Evolutionary conservation across 148 eudicot genomes (phyloP), one percentile per base, ranked within the genome.

Genomic region (Heliosperma pusillum): DNA sequence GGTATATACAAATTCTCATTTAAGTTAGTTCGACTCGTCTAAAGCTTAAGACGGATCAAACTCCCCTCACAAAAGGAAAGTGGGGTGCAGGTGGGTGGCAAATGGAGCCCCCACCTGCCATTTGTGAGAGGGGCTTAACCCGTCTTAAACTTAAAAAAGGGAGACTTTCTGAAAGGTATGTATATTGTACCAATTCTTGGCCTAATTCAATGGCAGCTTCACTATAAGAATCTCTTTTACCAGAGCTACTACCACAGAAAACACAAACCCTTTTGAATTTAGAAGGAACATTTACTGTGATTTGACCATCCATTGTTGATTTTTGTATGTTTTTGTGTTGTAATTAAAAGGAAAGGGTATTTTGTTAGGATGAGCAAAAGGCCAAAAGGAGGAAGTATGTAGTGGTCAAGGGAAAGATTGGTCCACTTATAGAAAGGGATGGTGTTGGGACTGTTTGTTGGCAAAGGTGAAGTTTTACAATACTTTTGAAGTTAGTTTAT

Each of bases 241-340:
- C 90, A 65, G 81, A 62, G 65, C 88, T 87, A 72, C 90, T 87
- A 3, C 90, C 90, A 75, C 90, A 87, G 63, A 87, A 87, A 15
- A 87, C 90, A 80, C 90, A 85, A 12, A 83, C 86, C 40, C 83
- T 85, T 68, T 83, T 87, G 66, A 87, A 87, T 76, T 83, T 85
- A 66, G 88, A 87, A 59, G 77, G 27, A 16, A 57, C 5, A 11
- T 21, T 15, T 5, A 7, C 36, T 5, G 50, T 24, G 3, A 33
- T 7, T 29, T 76, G 55, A 6, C 10, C 22, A 7, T 74, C 71
- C 76, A 76, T 80, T 6, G 22, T 71, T 79, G 74, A 22, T 61
- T 75, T 22, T 68, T 47, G 3, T 0, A n/a, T 30, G 15, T 33
- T 3, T 13, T 2, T 74, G 8, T 13, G 16, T 70, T 67, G 42